Evolutionary conservation across 2,329 filamentous ascomycete genomes (phyloP), one percentile per base, ranked within the genome.

Genomic region (Akanthomyces uredinophilus): DNA sequence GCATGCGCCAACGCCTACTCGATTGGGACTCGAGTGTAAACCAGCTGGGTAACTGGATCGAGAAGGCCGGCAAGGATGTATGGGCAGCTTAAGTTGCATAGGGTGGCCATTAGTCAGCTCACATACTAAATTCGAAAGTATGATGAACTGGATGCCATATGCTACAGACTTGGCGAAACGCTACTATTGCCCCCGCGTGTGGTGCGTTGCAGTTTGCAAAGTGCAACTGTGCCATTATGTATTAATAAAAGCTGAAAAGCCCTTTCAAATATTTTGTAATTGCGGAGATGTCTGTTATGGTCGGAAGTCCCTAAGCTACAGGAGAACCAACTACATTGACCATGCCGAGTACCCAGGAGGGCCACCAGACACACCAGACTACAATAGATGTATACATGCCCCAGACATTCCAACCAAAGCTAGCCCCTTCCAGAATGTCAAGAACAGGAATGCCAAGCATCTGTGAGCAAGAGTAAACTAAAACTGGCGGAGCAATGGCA

Each of bases 11-110:
- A 72, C 83, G 95, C 69, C 78, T 99, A 72, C 88, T 89, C 73
- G 94, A 99, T 71, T 99, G 95, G 95, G 93, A 97, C 74, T 87
- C 89, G 56, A 96, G 92, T 73, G 94, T 99, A 66, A 97, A 98
- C 75, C 89, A 95, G 76, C 82, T 99, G 62, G 94, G 94, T 66
- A 95, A 96, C 79, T 98, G 93, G 92, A 96, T 98, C 72, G 94
- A 98, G 81, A 85, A 87, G 24, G 90, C 91, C 39, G 94, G 94
- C 11, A 92, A 96, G 80, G 94, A 97, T 76, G 92, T 98, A 46
- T 98, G 94, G 94, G 93, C 93, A 65, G 90, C 91, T 66, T 93
- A 81, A 22, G 24, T 20, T 22, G 35, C 29, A 27, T 44, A 35
- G 4, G 16, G 4, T 29, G n/a, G n/a, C 8, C 32, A n/a, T 47